Base-by-base conservation (phyloP, 257 asterid genomes). In the Gentiana dahurica region DNA sequence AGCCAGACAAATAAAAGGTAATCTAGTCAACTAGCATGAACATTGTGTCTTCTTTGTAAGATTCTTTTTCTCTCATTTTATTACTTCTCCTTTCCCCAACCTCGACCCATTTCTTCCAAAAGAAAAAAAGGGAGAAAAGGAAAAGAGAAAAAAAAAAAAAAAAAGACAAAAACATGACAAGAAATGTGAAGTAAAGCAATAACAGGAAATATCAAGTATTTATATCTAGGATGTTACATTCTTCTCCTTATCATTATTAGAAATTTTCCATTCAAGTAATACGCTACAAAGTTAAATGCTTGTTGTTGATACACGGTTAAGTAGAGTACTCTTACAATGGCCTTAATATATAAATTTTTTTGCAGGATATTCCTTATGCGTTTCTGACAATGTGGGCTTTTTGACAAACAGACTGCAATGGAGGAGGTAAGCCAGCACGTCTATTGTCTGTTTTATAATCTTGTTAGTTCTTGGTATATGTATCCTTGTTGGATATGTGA, bases 1-100 rank as follows among this genome's bases (percentile, higher is more conserved):
- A 12, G 56, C 56, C 57, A 56, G 75, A 46, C 66, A 68, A 61
- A 59, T 72, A 57, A 83, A 73, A 70, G 94, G 96, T 84, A 41
- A 61, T 58, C 3, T n/a, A 49, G 51, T 34, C 46, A 53, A 36
- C 12, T 13, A 34, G 43, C 6, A 45, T 55, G 44, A 47, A 34
- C 45, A 45, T 4, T 58, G 4, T 33, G 6, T 37, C 15, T 53
- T 10, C 2, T 2, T 37, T 15, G 41, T 36, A 4, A 38, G 36
- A 53, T 2, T 6, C 4, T 5, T 39, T 32, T 10, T 45, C 38
- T 39, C 39, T n/a, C 12, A 12, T 52, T 57, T 54, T 6, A 39
- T 9, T 33, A 13, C 50, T 33, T 36, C 34, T 43, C 45, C 24
- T 24, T 24, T 24, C 24, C 24, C 24, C 24, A 24, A 24, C 24